Conservation (phyloP, 805 yeast genomes). For the Candida endomychidarum region DNA sequence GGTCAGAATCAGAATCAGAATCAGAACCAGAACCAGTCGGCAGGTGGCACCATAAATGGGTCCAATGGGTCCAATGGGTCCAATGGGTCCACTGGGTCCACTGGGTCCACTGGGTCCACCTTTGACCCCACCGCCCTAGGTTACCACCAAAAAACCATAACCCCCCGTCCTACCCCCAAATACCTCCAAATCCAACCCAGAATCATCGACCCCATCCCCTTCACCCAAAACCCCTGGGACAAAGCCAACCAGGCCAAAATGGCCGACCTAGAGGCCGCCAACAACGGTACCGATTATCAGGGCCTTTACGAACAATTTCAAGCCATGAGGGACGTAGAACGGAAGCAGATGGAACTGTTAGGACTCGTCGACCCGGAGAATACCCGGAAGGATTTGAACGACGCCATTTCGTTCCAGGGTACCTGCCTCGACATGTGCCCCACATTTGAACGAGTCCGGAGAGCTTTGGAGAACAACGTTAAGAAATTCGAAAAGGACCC, state of each 20-base stretch:
- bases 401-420: constrained; percentile 86
- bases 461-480: constrained; percentile 85
- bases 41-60: no score
- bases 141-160: no score
- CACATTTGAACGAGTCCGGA: constrained; percentile 80
- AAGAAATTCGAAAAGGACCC: constrained; percentile 73
- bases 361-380: constrained; percentile 90
- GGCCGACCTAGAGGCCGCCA: no score
- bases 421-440: constrained; percentile 96
- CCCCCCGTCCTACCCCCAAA: no score
- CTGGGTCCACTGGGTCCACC: no score
- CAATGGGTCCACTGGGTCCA: no score
- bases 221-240: constrained; percentile 64
- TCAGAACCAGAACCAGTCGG: no score
- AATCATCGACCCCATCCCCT: constrained; percentile 31
- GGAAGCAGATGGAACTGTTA: constrained; percentile 71
- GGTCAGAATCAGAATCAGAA: not conserved
- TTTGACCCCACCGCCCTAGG: no score
- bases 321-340: constrained; percentile 69
- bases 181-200: constrained; percentile 38
- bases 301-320: constrained; percentile 75
- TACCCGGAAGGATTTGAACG: constrained; percentile 74
- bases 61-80: no score
- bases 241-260: constrained; percentile 64
- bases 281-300: constrained; percentile 56